Evolutionary conservation across 208 protist species (phyloP).

Genomic region (Phytomonas serpens): DNA sequence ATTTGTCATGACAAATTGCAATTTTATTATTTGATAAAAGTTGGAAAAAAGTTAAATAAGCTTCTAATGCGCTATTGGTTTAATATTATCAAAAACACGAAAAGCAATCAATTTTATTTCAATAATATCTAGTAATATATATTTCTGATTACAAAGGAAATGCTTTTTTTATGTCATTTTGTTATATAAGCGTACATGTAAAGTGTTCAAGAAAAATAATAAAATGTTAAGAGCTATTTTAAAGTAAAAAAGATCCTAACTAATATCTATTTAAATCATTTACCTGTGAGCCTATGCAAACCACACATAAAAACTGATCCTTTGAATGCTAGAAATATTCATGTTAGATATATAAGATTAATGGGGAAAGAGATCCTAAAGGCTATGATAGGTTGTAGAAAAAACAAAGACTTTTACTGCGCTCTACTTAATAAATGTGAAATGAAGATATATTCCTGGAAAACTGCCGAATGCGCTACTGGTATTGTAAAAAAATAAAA

Average conservation of each 20-base stretch:
- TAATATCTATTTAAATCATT: neutral
- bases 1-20: neutral
- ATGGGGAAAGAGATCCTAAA: neutral
- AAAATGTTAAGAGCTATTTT: too few relatives aligned
- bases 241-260: too few relatives aligned
- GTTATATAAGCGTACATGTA: too few relatives aligned
- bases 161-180: too few relatives aligned
- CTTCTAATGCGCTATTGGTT: neutral
- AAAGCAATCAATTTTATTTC: neutral
- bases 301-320: conserved; percentile 6
- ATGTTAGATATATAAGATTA: neutral
- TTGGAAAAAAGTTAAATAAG: neutral
- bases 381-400: neutral
- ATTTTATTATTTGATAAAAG: neutral
- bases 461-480: neutral
- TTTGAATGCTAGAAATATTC: conserved; percentile 7
- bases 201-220: too few relatives aligned
- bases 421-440: neutral
- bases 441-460: neutral
- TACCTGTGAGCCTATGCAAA: neutral
- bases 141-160: neutral
- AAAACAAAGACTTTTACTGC: neutral
- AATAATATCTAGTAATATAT: neutral
- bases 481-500: neutral
- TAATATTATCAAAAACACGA: neutral